Evolutionary conservation across 2,329 filamentous ascomycete genomes (phyloP).

Genomic region (Thelonectria rubi): DNA sequence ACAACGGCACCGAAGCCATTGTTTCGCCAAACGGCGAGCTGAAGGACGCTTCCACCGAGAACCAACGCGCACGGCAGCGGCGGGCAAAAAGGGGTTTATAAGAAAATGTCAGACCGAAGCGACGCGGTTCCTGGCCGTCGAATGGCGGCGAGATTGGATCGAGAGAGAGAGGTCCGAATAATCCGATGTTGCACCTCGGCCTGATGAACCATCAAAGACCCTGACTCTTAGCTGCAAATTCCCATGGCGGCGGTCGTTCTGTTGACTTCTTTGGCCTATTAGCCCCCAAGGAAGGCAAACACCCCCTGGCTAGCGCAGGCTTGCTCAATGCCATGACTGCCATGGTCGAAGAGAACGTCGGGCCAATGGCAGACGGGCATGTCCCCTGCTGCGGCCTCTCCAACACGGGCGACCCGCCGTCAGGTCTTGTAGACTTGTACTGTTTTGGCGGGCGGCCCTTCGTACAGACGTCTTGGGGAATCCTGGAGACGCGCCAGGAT

Average conservation of each 20-base stretch:
- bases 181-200: too few relatives aligned
- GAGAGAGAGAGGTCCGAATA: too few relatives aligned
- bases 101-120: too few relatives aligned
- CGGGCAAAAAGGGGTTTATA: slow-evolving; percentile 1
- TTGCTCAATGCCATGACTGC: slow-evolving; percentile 42
- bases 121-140: too few relatives aligned
- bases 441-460: slow-evolving; percentile 5
- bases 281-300: slow-evolving; percentile 23
- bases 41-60: slow-evolving; percentile 9
- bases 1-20: slow-evolving; percentile 24
- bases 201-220: too few relatives aligned
- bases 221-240: too few relatives aligned
- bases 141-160: too few relatives aligned
- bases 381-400: slow-evolving; percentile 32
- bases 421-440: slow-evolving; percentile 35
- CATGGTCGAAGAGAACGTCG: neutral
- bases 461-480: slow-evolving; percentile 42
- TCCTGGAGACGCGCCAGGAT: slow-evolving; percentile 39
- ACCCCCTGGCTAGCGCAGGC: slow-evolving; percentile 44
- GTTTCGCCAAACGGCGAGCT: slow-evolving; percentile 25
- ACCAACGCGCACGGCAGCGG: neutral
- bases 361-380: slow-evolving; percentile 41
- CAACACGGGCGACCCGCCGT: slow-evolving; percentile 42
- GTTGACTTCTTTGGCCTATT: slow-evolving; percentile 16
- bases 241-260: slow-evolving; percentile 26